Conservation (phyloP, 2,329 filamentous ascomycete species). For the Paecilomyces fulvus region DNA sequence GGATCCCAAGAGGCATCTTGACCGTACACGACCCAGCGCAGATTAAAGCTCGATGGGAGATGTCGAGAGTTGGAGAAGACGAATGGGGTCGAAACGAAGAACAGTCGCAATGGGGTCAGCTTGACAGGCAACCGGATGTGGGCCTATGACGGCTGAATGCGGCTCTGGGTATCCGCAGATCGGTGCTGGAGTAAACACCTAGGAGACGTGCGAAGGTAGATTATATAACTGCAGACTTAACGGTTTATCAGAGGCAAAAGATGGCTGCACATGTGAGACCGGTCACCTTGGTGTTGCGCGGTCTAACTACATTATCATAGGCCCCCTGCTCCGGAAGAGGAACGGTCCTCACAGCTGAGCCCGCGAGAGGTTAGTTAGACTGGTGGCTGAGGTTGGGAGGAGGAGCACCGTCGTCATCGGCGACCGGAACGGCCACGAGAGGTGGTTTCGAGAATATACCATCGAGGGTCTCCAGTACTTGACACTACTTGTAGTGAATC, state of each 20-base stretch:
- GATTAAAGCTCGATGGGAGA: background rate
- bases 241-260: background rate
- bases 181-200: background rate
- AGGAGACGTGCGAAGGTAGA: background rate
- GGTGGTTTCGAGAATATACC: background rate
- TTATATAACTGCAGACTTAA: background rate
- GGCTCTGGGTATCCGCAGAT: background rate
- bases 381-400: background rate
- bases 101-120: background rate
- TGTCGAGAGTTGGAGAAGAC: conserved; percentile 5
- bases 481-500: background rate
- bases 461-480: background rate
- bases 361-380: background rate
- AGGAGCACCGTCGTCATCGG: background rate
- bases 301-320: background rate
- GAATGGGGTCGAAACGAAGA: background rate
- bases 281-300: background rate
- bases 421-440: background rate
- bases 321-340: background rate
- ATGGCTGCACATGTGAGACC: background rate
- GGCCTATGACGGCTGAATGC: background rate
- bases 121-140: background rate
- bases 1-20: conserved; percentile 37
- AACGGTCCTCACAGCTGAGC: background rate
- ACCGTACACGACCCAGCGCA: background rate